Evolutionary conservation across 805 yeast genomes (phyloP).

Genomic region (Clavispora asparagi): DNA sequence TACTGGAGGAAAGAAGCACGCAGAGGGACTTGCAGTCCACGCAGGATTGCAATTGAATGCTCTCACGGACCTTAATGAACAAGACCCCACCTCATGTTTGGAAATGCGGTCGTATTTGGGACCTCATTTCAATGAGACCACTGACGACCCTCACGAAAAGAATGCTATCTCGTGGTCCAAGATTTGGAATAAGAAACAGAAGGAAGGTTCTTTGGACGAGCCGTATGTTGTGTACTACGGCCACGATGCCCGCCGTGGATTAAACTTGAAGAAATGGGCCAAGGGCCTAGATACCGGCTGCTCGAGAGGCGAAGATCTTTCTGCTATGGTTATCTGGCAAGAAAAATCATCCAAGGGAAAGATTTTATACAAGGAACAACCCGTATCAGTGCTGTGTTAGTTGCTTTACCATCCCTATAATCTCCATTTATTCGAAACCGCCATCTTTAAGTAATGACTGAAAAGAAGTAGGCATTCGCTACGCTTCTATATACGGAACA

Average conservation of each 20-base stretch:
- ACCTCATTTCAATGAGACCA: constrained; percentile 55
- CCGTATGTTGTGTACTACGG: constrained; percentile 65
- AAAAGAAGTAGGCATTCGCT: too few relatives aligned
- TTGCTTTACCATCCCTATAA: too few relatives aligned
- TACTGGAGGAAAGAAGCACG: constrained; percentile 22
- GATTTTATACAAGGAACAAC: constrained; percentile 7
- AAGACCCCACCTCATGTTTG: constrained; percentile 57
- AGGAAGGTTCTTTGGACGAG: constrained; percentile 24
- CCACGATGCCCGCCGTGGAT: constrained; percentile 80
- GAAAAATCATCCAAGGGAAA: constrained; percentile 5
- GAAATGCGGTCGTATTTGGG: constrained; percentile 67
- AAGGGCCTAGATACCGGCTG: constrained; percentile 84
- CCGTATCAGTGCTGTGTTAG: constrained; percentile 10
- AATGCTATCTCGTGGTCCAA: constrained; percentile 52
- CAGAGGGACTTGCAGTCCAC: constrained; percentile 61
- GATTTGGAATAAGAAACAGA: constrained; percentile 46
- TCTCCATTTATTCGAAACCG: too few relatives aligned
- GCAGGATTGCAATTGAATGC: constrained; percentile 76
- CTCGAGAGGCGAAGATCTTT: constrained; percentile 64
- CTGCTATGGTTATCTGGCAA: constrained; percentile 51
- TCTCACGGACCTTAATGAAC: constrained; percentile 42
- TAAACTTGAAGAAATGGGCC: constrained; percentile 57
- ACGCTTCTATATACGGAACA: too few relatives aligned
- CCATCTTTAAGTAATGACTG: too few relatives aligned
- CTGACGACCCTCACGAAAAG: constrained; percentile 39